phyloP scores from a whole-genome alignment of 2,329 filamentous ascomycete species.

The Xylaria sp. region DNA sequence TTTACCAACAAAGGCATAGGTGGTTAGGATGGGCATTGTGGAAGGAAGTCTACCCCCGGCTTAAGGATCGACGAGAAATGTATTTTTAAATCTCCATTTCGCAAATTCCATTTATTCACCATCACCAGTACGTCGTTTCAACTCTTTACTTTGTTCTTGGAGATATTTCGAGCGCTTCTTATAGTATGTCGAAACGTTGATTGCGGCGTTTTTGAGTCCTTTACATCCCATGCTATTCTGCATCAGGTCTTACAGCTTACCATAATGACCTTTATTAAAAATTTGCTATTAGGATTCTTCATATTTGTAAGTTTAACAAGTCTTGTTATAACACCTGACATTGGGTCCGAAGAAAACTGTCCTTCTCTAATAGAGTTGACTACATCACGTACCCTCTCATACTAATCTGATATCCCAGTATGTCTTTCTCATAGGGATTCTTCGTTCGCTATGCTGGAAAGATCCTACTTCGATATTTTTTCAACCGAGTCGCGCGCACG shows the following conservation, averaged over 20 bases:
- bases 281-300: conserved; percentile 5
- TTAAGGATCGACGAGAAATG: background rate
- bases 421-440: conserved; percentile 23
- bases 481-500: conserved; percentile 28
- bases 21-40: background rate
- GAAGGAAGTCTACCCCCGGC: too few relatives aligned
- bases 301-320: conserved; percentile 1
- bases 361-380: background rate
- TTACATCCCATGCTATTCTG: background rate
- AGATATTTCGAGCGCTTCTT: too few relatives aligned
- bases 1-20: background rate
- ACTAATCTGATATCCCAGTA: conserved; percentile 20
- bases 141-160: too few relatives aligned
- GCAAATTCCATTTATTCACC: too few relatives aligned
- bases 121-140: too few relatives aligned
- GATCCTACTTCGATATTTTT: conserved; percentile 36
- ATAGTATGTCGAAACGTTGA: background rate
- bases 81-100: too few relatives aligned
- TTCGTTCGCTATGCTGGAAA: conserved; percentile 31
- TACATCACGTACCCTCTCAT: background rate
- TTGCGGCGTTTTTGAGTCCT: background rate
- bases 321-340: background rate
- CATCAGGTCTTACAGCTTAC: too few relatives aligned
- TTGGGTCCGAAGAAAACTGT: background rate
- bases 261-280: conserved; percentile 1